Percentiles rank a stretch among this genome's conserved stretches.
Conservation (phyloP, 75 land plant genomes). For the Cryptomeria japonica region DNA sequence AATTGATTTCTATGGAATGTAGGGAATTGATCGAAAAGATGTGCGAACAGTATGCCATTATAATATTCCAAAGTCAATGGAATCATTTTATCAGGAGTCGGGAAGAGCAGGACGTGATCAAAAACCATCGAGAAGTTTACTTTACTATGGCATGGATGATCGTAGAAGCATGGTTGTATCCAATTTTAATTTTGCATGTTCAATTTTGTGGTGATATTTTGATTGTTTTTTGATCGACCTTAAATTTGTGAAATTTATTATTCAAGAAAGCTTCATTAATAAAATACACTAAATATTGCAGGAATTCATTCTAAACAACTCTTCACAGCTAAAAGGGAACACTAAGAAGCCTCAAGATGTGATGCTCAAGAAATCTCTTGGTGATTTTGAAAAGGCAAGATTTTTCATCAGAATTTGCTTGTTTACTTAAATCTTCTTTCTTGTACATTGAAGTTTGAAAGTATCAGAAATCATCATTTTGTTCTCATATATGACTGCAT, state of each 20-base stretch:
- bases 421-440: background rate
- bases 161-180: constrained; percentile 64
- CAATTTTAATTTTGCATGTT: constrained; percentile 2
- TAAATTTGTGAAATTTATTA: background rate
- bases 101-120: constrained; percentile 98
- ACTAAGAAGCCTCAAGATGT: constrained; percentile 26
- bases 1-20: background rate
- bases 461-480: background rate
- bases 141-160: constrained; percentile 90
- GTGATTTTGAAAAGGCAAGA: constrained; percentile 60
- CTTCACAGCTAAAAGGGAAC: constrained; percentile 41
- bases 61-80: constrained; percentile 92
- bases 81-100: constrained; percentile 93
- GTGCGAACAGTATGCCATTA: constrained; percentile 85
- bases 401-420: background rate
- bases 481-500: background rate
- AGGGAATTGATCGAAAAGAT: constrained; percentile 94
- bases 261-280: background rate
- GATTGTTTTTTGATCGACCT: background rate
- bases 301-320: constrained; percentile 74
- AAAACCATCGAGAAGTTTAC: constrained; percentile 66
- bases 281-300: constrained; percentile 17
- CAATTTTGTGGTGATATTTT: constrained; percentile 2
- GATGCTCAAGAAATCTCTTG: constrained; percentile 45
- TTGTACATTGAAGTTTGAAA: background rate